Evolutionary conservation across 2,329 filamentous ascomycete species (phyloP), one percentile per base, ranked within the genome.

Genomic region (Trichoderma sp.): DNA sequence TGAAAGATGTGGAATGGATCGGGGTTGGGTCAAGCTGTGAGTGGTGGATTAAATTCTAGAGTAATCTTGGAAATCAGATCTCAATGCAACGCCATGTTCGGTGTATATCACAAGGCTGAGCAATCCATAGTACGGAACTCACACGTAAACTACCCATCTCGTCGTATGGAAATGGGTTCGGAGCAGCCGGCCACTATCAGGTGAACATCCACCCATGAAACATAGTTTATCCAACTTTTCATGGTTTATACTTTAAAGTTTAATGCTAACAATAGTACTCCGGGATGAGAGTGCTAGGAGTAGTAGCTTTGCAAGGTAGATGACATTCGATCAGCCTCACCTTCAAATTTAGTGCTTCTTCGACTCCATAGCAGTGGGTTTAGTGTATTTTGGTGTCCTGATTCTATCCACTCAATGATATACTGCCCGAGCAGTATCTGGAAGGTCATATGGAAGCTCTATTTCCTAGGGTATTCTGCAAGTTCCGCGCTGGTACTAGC

Each of bases 31-130:
- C 12, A 12, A 65, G n/a, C 38, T 62, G 50, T 73, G 69, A 76
- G n/a, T 76, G 71, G 75, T 67, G 75, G 75, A 76, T 75, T 75
- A 71, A 75, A n/a, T 75, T 33, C 33, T 24, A 69, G 41, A 24
- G 41, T 24, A 27, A 59, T 66, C 27, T 9, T 24, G 24, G 45
- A 33, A 75, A 38, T 14, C 60, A 73, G 71, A 65, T 65, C 60
- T 56, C 18, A 64, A 27, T 71, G 31, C 29, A 6, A 56, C 12
- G 60, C 27, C 53, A 60, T n/a, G 45, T 35, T 72, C 14, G n/a
- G n/a, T 53, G n/a, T 53, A 3, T 35, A 14, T 24, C n/a, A 35
- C 60, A 53, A 64, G 38, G 27, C 60, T 72, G 56, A 50, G 35
- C 18, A 45, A 16, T 18, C 24, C 35, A 63, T 63, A 1, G 8